These are phyloP conservation scores for Neofusicoccum parvum DNA, from an alignment of 2,329 filamentous ascomycete species.

Conservation along the genomic window DNA sequence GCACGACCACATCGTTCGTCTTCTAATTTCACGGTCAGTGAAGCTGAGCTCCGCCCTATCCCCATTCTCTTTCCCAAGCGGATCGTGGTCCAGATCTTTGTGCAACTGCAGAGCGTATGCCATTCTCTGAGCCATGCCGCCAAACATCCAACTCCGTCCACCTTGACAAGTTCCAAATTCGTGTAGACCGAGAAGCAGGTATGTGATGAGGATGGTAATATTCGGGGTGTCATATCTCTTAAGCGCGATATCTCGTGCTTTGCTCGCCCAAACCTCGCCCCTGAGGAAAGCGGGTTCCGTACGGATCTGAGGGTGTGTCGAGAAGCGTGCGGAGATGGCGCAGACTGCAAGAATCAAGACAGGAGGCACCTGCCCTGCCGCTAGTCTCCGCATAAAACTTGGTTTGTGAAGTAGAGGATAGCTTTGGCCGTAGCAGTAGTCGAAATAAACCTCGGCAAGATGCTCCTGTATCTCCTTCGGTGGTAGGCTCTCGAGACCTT, in stretches of 20 bases:
- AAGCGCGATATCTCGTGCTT: constrained; percentile 83
- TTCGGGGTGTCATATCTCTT: constrained; percentile 92
- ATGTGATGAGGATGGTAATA: constrained; percentile 90
- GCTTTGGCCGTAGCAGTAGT: constrained; percentile 91
- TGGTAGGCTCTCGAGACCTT: constrained; percentile 82
- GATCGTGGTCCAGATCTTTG: constrained; percentile 84
- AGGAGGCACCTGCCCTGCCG: constrained; percentile 78
- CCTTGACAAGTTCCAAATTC: constrained; percentile 98
- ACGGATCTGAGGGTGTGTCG: constrained; percentile 78
- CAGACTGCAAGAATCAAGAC: constrained; percentile 93
- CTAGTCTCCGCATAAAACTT: constrained; percentile 90
- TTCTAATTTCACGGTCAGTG: constrained; percentile 87
- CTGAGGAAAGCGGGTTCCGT: constrained; percentile 79
- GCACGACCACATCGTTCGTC: constrained; percentile 97
- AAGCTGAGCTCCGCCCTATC: constrained; percentile 72
- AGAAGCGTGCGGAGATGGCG: constrained; percentile 93
- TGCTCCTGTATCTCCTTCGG: constrained; percentile 89
- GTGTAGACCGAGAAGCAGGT: constrained; percentile 84
- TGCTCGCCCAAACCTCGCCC: constrained; percentile 87
- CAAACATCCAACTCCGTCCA: constrained; percentile 92
- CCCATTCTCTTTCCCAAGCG: constrained; percentile 61
- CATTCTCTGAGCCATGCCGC: constrained; percentile 94
- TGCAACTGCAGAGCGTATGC: constrained; percentile 94
- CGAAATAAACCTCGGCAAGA: constrained; percentile 91
- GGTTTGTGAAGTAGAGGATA: constrained; percentile 96